Evolutionary conservation across 306 rosid genomes (phyloP).

Genomic region (Dalbergia cultrata): DNA sequence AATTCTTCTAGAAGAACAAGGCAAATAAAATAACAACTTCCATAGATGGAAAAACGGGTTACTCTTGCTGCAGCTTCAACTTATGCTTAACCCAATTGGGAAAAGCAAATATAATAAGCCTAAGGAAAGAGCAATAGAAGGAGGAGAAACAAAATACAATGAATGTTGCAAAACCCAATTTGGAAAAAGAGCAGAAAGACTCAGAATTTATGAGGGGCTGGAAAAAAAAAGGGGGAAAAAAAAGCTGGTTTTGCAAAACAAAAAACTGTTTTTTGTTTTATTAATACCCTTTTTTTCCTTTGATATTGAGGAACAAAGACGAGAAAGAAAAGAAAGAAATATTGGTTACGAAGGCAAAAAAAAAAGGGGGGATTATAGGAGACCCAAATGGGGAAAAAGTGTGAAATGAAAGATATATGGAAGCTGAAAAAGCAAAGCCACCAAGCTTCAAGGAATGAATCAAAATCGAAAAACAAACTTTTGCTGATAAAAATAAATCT

Average conservation of each 20-base stretch:
- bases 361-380: background rate
- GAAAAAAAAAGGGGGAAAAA: background rate
- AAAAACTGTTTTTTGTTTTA: constrained; percentile 27
- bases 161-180: constrained; percentile 51
- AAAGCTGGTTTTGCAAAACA: constrained; percentile 28
- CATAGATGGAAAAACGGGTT: constrained; percentile 21
- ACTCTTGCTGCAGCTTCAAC: constrained; percentile 42
- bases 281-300: constrained; percentile 40
- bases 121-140: constrained; percentile 24
- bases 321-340: constrained; percentile 39
- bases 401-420: constrained; percentile 44
- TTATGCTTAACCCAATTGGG: constrained; percentile 55
- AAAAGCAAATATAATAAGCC: constrained; percentile 43
- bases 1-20: background rate
- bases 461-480: constrained; percentile 36
- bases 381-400: background rate
- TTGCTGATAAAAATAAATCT: constrained; percentile 33
- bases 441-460: constrained; percentile 65
- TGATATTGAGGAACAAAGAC: constrained; percentile 53
- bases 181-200: constrained; percentile 50
- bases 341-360: constrained; percentile 11
- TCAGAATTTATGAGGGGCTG: constrained; percentile 39
- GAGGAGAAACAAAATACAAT: constrained; percentile 9
- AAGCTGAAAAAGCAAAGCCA: constrained; percentile 58
- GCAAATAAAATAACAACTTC: constrained; percentile 36